Percentiles rank a stretch among this genome's conserved stretches.
Conservation (phyloP, 106 monocot species). For the Allium sativum region DNA sequence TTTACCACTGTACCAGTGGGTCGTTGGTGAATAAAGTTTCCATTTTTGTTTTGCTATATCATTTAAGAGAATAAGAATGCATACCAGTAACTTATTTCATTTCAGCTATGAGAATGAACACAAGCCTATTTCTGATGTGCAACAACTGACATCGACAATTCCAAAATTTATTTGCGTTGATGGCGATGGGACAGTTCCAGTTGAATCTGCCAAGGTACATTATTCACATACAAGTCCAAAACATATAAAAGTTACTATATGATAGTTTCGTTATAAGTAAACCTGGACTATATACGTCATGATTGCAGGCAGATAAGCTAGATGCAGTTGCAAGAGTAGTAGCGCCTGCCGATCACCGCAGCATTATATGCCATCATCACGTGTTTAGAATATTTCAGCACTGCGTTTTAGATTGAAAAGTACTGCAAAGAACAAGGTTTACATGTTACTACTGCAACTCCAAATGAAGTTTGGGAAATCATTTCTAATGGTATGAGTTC, state of each 20-base stretch:
- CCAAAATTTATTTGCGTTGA: conserved; percentile 61
- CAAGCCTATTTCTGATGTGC: conserved; percentile 8
- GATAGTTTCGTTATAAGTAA: too few relatives aligned
- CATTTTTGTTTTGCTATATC: too few relatives aligned
- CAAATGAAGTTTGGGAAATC: conserved; percentile 52
- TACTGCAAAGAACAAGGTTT: conserved; percentile 12
- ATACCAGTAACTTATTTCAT: too few relatives aligned
- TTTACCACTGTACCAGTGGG: too few relatives aligned
- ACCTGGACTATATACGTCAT: background rate
- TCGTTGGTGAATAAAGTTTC: too few relatives aligned
- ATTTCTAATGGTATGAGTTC: conserved; percentile 9
- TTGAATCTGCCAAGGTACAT: conserved; percentile 86
- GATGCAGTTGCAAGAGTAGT: conserved; percentile 76
- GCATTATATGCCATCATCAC: conserved; percentile 53
- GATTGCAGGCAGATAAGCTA: conserved; percentile 76
- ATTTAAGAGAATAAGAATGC: too few relatives aligned
- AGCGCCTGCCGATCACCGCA: conserved; percentile 76
- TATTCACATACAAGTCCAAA: background rate
- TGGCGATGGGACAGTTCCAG: conserved; percentile 92
- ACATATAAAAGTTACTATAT: too few relatives aligned
- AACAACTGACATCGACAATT: conserved; percentile 19
- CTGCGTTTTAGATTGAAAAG: conserved; percentile 40
- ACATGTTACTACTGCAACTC: conserved; percentile 13
- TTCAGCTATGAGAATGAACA: conserved; percentile 11
- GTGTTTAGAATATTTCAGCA: conserved; percentile 77